Base-by-base conservation (phyloP, 768 basidiomycete species). In the Xerocomus spinulosus region DNA sequence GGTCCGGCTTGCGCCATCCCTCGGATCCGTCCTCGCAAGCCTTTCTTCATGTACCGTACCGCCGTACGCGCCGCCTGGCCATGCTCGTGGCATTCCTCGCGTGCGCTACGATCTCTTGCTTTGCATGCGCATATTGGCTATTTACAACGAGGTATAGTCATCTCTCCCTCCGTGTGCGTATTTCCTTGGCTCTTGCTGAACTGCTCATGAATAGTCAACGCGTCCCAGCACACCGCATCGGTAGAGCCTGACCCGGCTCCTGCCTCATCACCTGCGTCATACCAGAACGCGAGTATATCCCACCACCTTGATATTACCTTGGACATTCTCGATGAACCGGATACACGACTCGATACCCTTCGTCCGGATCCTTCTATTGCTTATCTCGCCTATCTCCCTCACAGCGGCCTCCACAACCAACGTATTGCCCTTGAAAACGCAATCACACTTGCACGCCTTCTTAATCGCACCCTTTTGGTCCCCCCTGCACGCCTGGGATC, bases 391-490 rank as follows among this genome's bases (percentile, higher is more conserved):
- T 92, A 88, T 63, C 72, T 92, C 17, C 88, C 89, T 12, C 88
- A 92, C 62, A 87, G 85, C 52, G 86, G 87, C 3, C 85, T 87
- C 54, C 87, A 92, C 66, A 92, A 89, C 64, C 87, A 92, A 68
- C 82, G 88, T 28, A 89, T 92, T 54, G 83, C 87, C 15, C 76
- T 92, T 51, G 87, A 92, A 68, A 92, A 92, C 57, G 90, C 87
- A 3, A 75, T 91, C 17, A 71, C 83, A n/a, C 76, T 92, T 42
- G 75, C 88, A 2, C 71, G 68, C 50, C 61, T 85, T 25, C 76
- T 89, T 50, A 82, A 85, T 68, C 83, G 87, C 50, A 92, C 87
- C 10, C 73, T 92, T 26, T 77, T 92, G 53, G 69, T 90, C 26
- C 88, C 90, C n/a, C 84, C 85, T 10, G 72, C 85, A 24, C 80